Conservation (phyloP, 441 rosid species). For the Populus hybrid region DNA sequence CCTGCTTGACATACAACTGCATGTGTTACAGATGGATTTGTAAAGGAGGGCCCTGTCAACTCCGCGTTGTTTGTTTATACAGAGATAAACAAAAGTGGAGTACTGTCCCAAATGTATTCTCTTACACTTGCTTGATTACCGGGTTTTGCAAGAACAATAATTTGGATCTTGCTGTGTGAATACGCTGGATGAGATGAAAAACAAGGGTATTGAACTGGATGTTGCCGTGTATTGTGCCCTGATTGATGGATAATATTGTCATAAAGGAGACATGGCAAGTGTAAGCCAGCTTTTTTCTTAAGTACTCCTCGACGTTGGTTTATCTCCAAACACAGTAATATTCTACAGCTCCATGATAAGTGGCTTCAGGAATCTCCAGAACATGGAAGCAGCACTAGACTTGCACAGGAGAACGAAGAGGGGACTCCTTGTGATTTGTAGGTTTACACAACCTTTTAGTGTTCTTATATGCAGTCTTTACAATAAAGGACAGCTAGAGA, state of each 20-base stretch:
- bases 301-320: constrained; percentile 46
- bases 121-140: constrained; percentile 50
- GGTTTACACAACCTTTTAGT: constrained; percentile 55
- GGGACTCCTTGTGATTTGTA: constrained; percentile 48
- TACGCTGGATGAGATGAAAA: constrained; percentile 40
- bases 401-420: constrained; percentile 50
- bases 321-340: constrained; percentile 43
- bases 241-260: constrained; percentile 54
- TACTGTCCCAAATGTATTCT: constrained; percentile 45
- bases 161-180: constrained; percentile 48
- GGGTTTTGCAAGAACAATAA: constrained; percentile 51
- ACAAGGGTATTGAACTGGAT: constrained; percentile 48
- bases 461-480: constrained; percentile 58
- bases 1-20: constrained; percentile 46
- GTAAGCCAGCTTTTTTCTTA: constrained; percentile 48
- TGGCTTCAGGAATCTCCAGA: constrained; percentile 49
- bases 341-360: constrained; percentile 52
- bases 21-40: constrained; percentile 54
- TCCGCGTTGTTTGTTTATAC: constrained; percentile 40
- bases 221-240: constrained; percentile 47
- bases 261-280: constrained; percentile 46
- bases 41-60: constrained; percentile 42
- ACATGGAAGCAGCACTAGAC: constrained; percentile 59
- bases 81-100: constrained; percentile 49
- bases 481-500: constrained; percentile 44